phyloP scores from a whole-genome alignment of 257 asterid genomes.

The Solanum etuberosum region DNA sequence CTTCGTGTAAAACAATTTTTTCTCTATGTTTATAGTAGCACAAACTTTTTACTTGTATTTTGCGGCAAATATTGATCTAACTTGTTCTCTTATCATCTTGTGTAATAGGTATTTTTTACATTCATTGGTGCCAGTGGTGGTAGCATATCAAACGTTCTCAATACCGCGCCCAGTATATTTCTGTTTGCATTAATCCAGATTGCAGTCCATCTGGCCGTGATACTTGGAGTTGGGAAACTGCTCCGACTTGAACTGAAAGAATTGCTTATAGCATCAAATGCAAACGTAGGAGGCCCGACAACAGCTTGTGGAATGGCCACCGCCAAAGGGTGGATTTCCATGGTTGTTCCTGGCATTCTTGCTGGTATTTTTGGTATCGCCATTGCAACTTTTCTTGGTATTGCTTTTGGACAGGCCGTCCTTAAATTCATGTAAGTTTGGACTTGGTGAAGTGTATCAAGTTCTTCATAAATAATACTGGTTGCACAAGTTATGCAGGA shows the following conservation, averaged over 20 bases:
- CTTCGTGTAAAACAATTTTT: not conserved
- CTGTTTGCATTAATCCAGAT: slow-evolving; percentile 68
- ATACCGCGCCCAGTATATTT: slow-evolving; percentile 76
- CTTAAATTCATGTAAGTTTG: slow-evolving; percentile 47
- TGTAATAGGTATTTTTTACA: slow-evolving; percentile 51
- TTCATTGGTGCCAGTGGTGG: slow-evolving; percentile 90
- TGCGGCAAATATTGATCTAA: not conserved
- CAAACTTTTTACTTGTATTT: not conserved
- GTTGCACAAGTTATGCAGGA: not conserved
- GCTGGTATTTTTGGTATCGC: slow-evolving; percentile 86
- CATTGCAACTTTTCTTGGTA: slow-evolving; percentile 82
- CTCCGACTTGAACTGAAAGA: slow-evolving; percentile 52
- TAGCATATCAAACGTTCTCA: slow-evolving; percentile 57
- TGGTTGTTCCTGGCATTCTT: slow-evolving; percentile 77
- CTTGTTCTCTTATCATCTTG: not conserved
- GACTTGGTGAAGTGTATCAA: not conserved
- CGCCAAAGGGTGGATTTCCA: slow-evolving; percentile 86
- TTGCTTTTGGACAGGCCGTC: slow-evolving; percentile 58
- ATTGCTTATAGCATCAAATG: slow-evolving; percentile 88
- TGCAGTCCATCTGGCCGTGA: slow-evolving; percentile 54
- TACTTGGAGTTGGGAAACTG: slow-evolving; percentile 74
- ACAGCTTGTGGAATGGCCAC: slow-evolving; percentile 98
- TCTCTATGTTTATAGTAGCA: not conserved
- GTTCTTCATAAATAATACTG: not conserved
- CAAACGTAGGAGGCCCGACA: slow-evolving; percentile 96